Percentiles rank a stretch among this genome's conserved stretches.
These are phyloP conservation scores for Backusella macrospora DNA, from an alignment of 192 early-diverging fungal species.

Conservation along the genomic window DNA sequence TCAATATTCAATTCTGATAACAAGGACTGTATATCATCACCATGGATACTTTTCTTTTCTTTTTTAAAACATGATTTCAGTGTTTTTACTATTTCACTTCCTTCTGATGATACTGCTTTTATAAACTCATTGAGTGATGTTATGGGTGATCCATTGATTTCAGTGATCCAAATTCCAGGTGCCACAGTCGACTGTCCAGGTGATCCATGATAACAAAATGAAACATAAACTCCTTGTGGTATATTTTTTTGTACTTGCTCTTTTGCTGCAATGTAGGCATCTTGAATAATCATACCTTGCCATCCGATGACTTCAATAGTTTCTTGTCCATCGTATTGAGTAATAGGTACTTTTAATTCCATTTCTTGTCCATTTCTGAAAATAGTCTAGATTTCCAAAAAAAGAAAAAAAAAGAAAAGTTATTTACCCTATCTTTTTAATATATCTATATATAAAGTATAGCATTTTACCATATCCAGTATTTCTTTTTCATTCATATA, in stretches of 20 bases:
- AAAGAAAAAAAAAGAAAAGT: not conserved
- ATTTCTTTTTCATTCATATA: slow-evolving; percentile 46
- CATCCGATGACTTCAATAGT: slow-evolving; percentile 75
- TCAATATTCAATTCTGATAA: not conserved
- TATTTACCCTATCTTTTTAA: slow-evolving; percentile 4
- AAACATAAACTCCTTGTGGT: slow-evolving; percentile 65
- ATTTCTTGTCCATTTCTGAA: slow-evolving; percentile 76
- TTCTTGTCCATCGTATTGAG: slow-evolving; percentile 51
- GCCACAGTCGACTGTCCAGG: slow-evolving; percentile 57
- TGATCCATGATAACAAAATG: slow-evolving; percentile 61
- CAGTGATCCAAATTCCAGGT: slow-evolving; percentile 74
- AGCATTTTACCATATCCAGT: slow-evolving; percentile 52
- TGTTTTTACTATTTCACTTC: slow-evolving; percentile 29
- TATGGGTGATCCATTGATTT: slow-evolving; percentile 63
- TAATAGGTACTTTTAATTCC: slow-evolving; percentile 64
- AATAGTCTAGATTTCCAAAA: slow-evolving; percentile 46
- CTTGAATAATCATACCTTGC: slow-evolving; percentile 81
- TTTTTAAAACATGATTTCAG: not conserved
- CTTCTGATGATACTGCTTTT: slow-evolving; percentile 42
- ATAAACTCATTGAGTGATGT: slow-evolving; percentile 64
- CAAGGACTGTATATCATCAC: not conserved
- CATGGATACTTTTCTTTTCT: not conserved
- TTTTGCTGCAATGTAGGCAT: slow-evolving; percentile 65
- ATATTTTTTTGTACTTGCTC: slow-evolving; percentile 61
- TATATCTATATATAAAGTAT: not conserved